Base-by-base conservation (phyloP, 1,139 yeast genomes). In the Scheffersomyces segobiensis region DNA sequence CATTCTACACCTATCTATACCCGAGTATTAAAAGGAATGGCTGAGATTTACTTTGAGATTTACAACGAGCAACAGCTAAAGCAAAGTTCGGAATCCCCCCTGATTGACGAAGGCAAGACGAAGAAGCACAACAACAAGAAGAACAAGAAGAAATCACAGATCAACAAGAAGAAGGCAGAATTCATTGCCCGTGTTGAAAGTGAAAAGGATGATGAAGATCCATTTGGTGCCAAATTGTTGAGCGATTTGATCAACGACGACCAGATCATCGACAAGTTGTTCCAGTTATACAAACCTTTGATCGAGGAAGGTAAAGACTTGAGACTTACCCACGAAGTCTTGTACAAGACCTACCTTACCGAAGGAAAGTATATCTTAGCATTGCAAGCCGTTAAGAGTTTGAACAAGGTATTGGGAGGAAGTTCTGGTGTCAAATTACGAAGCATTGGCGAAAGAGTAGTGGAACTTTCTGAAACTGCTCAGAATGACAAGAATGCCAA, bases 1-100 rank as follows among this genome's bases (percentile, higher is more conserved):
- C 92, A 82, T 69, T 73, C 86, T 3, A 86, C 90, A 51, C 92
- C 96, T 2, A 82, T 88, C 53, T 93, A 86, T 71, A 79, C 84
- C 21, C 82, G 96, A 59, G 92, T 91, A 0, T 81, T 89, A 60
- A 74, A 77, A 54, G 96, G 96, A 0, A 84, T 93, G 48, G 74
- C 88, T 26, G 75, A 80, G 19, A 75, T 91, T 54, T 86, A 88
- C 67, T 77, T 87, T 58, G 83, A 83, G 21, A 66, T 87, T 19
- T 71, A 75, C 49, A 70, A 71, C 5, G 71, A 71, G 17, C 74
- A 69, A 56, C 12, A 22, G 12, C 55, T 60, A n/a, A 52, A 54
- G 18, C 59, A 57, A 17, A 63, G 55, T 18, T 52, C 55, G 22
- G 61, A 60, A 18, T 48, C 50, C 3, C 50, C 50, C 10, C 50